Conservation (phyloP, 257 asterid species). For the Solanum arcanum region DNA sequence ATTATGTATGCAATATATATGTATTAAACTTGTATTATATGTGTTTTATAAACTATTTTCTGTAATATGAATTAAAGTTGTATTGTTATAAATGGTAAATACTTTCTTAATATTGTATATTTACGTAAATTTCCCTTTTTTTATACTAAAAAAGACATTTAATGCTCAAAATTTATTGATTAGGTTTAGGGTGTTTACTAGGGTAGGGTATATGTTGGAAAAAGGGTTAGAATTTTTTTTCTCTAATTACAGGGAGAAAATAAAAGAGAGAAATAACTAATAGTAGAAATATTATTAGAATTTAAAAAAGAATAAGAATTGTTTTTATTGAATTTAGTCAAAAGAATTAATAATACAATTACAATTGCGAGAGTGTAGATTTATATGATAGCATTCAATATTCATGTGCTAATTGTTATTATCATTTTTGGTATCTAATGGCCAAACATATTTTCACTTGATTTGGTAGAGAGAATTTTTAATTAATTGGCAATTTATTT, state of each 20-base stretch:
- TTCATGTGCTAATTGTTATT: background rate
- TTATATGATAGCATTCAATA: background rate
- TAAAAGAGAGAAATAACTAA: background rate
- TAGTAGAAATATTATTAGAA: background rate
- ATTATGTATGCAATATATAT: too few relatives aligned
- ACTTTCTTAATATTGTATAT: too few relatives aligned
- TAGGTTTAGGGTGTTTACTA: background rate
- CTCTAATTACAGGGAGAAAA: background rate
- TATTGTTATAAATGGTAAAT: too few relatives aligned
- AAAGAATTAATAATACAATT: background rate
- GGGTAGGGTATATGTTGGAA: background rate
- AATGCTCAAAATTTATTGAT: background rate
- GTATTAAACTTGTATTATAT: too few relatives aligned
- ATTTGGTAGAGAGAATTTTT: background rate
- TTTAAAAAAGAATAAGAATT: too few relatives aligned
- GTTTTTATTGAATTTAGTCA: background rate
- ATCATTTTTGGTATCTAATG: background rate
- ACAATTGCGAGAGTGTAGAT: background rate
- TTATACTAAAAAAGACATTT: too few relatives aligned
- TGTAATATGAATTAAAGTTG: too few relatives aligned
- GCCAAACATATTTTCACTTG: background rate
- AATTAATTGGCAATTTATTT: background rate
- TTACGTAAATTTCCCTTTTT: too few relatives aligned
- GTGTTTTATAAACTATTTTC: too few relatives aligned
- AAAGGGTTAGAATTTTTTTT: background rate